A percentile compares a stretch with the other conserved stretches of the same genome.
Conservation (phyloP, 2,329 filamentous ascomycete species). For the Lecanicillium sp. region DNA sequence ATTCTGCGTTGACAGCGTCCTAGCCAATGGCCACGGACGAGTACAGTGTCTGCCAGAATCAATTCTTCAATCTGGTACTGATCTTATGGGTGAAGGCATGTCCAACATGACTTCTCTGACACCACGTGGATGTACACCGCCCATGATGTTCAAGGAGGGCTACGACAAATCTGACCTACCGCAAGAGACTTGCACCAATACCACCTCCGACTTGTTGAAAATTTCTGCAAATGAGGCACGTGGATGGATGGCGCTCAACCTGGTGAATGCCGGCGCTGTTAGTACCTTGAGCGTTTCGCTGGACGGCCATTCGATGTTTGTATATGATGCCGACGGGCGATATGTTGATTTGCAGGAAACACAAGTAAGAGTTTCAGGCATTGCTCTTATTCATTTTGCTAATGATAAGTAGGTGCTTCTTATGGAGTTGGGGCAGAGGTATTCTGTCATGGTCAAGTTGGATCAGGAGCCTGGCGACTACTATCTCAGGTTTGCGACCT, state of each 20-base stretch:
- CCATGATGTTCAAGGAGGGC: conserved; percentile 5
- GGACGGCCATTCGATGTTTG: conserved; percentile 6
- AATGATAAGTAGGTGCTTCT: conserved; percentile 1
- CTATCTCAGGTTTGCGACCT: conserved; percentile 3
- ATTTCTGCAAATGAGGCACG: conserved; percentile 1
- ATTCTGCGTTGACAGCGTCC: conserved; percentile 6
- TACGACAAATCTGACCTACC: conserved; percentile 5
- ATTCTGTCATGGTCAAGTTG: conserved; percentile 7
- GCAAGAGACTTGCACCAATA: conserved; percentile 5
- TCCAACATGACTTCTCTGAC: neutral
- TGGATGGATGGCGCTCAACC: conserved; percentile 7
- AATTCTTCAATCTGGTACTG: neutral
- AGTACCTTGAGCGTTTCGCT: conserved; percentile 6
- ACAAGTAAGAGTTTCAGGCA: neutral
- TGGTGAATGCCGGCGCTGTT: conserved; percentile 6
- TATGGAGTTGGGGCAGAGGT: conserved; percentile 4
- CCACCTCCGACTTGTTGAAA: neutral
- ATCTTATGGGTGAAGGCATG: neutral
- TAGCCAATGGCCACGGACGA: conserved; percentile 4
- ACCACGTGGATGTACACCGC: conserved; percentile 2
- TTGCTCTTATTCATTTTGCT: neutral
- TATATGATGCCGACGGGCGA: conserved; percentile 6
- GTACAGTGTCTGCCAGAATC: conserved; percentile 3
- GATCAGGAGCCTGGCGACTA: conserved; percentile 6
- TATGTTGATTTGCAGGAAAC: conserved; percentile 2